Conservation (phyloP, 2,329 filamentous ascomycete species). For the Hypoxylon sp. region DNA sequence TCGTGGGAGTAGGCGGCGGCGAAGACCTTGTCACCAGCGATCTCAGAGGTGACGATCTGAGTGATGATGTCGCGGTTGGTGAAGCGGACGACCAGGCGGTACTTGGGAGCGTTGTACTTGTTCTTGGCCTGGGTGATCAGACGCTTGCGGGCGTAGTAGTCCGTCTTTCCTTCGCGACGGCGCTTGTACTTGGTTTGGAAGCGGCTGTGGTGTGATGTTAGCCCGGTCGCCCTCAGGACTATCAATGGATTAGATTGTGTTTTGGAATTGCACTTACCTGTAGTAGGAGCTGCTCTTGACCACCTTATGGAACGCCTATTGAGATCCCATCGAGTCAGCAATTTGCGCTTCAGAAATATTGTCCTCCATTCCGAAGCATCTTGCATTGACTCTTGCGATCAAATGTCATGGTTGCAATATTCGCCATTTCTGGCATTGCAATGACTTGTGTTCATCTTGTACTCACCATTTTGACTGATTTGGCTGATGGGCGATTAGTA, state of each 20-base stretch:
- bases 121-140: conserved; percentile 99
- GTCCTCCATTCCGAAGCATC: conserved; percentile 88
- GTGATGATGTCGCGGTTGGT: conserved; percentile 99
- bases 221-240: conserved; percentile 25
- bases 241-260: background rate
- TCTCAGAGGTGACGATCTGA: conserved; percentile 97
- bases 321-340: conserved; percentile 90
- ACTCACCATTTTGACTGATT: conserved; percentile 80
- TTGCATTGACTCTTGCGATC: conserved; percentile 85
- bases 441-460: conserved; percentile 53
- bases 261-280: conserved; percentile 75
- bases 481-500: conserved; percentile 59
- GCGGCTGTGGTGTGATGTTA: conserved; percentile 72
- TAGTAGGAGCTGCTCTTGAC: conserved; percentile 99
- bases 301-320: conserved; percentile 90
- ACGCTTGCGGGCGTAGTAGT: conserved; percentile 99
- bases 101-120: conserved; percentile 99
- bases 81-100: conserved; percentile 99
- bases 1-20: conserved; percentile 94
- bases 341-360: conserved; percentile 94
- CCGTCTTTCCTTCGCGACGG: conserved; percentile 96
- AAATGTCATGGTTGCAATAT: conserved; percentile 44
- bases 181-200: conserved; percentile 99
- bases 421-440: conserved; percentile 54
- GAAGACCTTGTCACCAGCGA: conserved; percentile 98